These are phyloP conservation scores for Amylocarpus encephaloides DNA, from an alignment of 2,329 filamentous ascomycete species.

Conservation along the genomic window DNA sequence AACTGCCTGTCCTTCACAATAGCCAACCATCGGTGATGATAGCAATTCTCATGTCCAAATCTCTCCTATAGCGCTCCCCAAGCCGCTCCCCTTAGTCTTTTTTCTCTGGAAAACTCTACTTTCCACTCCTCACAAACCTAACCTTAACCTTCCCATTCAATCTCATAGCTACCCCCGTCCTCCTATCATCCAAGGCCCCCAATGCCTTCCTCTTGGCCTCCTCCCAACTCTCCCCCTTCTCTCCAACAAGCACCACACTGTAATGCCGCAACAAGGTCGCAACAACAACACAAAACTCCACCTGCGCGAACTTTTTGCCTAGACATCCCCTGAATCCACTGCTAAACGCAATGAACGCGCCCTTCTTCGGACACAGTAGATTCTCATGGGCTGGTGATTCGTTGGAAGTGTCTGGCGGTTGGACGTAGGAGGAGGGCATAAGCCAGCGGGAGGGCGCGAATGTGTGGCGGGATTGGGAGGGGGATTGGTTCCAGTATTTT, in stretches of 20 bases:
- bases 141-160: conserved; percentile 18
- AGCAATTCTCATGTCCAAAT: no score
- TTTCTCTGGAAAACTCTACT: conserved; percentile 12
- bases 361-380: conserved; percentile 22
- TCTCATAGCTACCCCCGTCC: conserved; percentile 12
- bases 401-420: conserved; percentile 9
- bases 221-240: conserved; percentile 7
- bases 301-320: conserved; percentile 31
- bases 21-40: no score
- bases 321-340: conserved; percentile 33
- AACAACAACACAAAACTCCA: conserved; percentile 29
- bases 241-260: conserved; percentile 18
- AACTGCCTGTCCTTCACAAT: no score
- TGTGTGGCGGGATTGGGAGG: not conserved
- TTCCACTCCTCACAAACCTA: conserved; percentile 19
- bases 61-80: no score
- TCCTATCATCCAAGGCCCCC: conserved; percentile 10
- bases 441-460: conserved; percentile 18
- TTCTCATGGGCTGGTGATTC: conserved; percentile 12
- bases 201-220: conserved; percentile 13
- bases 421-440: conserved; percentile 11
- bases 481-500: conserved; percentile 10
- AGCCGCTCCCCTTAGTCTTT: no score
- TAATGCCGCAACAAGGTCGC: conserved; percentile 17
- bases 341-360: conserved; percentile 30